These are phyloP conservation scores for Sordariomycetes sp. DNA, from an alignment of 2,329 filamentous ascomycete genomes.

Conservation along the genomic window DNA sequence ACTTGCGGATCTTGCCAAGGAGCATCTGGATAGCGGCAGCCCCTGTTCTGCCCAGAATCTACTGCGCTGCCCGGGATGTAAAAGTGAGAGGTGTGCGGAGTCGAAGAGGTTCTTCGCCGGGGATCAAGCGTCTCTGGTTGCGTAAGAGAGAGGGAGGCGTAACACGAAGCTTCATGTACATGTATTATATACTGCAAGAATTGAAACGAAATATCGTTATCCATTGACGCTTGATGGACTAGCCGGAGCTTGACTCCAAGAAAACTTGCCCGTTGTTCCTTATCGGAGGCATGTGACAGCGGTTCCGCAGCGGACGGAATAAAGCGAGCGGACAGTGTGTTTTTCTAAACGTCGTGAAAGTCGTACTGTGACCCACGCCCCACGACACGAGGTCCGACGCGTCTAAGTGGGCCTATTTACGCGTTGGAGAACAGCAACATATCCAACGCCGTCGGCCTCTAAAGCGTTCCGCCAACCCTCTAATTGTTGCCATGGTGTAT, in stretches of 20 bases:
- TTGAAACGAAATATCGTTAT: not conserved
- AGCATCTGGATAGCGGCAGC: constrained; percentile 57
- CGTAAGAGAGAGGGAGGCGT: not conserved
- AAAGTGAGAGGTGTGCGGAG: constrained; percentile 74
- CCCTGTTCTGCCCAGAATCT: constrained; percentile 74
- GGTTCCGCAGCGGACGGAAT: not conserved
- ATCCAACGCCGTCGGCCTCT: not conserved
- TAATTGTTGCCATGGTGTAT: not conserved
- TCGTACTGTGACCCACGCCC: not conserved
- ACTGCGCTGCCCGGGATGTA: constrained; percentile 85
- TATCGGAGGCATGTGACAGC: not conserved
- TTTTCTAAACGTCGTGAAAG: not conserved
- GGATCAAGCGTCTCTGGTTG: constrained; percentile 10
- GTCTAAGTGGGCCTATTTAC: not conserved
- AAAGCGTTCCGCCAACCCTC: not conserved
- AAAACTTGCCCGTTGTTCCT: no score
- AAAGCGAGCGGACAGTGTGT: not conserved
- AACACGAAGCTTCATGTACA: not conserved
- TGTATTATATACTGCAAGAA: not conserved
- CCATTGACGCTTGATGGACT: not conserved
- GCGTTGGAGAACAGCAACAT: not conserved
- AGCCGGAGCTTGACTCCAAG: no score
- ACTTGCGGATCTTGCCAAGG: constrained; percentile 73
- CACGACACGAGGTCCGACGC: not conserved
- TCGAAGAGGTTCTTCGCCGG: constrained; percentile 54